Conservation (phyloP, 2,329 filamentous ascomycete genomes). For the Ophidiomyces ophidiicola region DNA sequence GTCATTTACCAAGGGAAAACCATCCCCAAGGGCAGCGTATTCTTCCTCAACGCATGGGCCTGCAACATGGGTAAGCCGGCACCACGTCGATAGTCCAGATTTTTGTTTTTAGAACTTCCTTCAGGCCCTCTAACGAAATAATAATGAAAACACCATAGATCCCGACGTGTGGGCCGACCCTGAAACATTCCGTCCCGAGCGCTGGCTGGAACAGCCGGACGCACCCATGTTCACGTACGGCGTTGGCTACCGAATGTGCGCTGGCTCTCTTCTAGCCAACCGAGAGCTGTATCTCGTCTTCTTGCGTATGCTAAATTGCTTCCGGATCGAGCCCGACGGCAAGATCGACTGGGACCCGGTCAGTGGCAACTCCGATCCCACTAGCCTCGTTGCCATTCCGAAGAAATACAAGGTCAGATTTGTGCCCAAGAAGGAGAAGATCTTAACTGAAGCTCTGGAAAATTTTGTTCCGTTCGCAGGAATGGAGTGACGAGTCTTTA, state of each 20-base stretch:
- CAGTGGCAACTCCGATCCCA: conserved; percentile 47
- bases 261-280: conserved; percentile 51
- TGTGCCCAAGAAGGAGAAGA: conserved; percentile 41
- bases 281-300: conserved; percentile 54
- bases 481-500: neutral
- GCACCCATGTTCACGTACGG: conserved; percentile 55
- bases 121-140: neutral
- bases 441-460: conserved; percentile 34
- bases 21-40: conserved; percentile 51
- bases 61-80: conserved; percentile 51
- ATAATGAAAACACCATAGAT: conserved; percentile 36
- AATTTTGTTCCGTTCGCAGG: conserved; percentile 11
- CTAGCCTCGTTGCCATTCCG: conserved; percentile 51
- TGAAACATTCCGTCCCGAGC: conserved; percentile 47
- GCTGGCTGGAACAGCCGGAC: conserved; percentile 52
- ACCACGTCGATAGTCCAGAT: neutral
- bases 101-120: neutral
- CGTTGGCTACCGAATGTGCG: conserved; percentile 56
- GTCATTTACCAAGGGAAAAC: conserved; percentile 45
- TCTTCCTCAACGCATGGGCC: conserved; percentile 56
- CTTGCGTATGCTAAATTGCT: conserved; percentile 49
- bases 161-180: conserved; percentile 47
- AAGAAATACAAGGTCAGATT: conserved; percentile 47
- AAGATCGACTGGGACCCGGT: conserved; percentile 49
- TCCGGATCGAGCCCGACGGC: conserved; percentile 45